These are phyloP conservation scores for Fusarium siculi DNA, from an alignment of 2,329 filamentous ascomycete genomes.

Conservation along the genomic window DNA sequence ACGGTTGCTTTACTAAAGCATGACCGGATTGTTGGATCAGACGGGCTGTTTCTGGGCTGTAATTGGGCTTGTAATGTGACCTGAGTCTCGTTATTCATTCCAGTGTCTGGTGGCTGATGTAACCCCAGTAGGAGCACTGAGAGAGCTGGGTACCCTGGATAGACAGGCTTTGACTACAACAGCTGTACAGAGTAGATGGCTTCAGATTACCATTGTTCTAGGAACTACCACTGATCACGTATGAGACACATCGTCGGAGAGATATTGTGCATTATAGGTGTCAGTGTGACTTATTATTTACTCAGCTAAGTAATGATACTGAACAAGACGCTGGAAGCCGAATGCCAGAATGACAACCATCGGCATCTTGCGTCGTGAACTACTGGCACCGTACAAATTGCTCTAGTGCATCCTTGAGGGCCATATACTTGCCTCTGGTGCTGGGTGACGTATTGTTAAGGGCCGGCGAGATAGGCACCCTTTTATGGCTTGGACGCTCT, in stretches of 20 bases:
- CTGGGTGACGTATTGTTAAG: neutral
- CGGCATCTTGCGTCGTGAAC: neutral
- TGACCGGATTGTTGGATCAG: neutral
- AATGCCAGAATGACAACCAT: neutral
- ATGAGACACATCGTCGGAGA: neutral
- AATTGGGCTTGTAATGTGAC: slow-evolving; percentile 2
- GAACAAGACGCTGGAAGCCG: neutral
- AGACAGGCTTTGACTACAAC: neutral
- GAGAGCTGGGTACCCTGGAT: neutral
- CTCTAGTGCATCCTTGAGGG: neutral
- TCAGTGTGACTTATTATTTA: neutral
- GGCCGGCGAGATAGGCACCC: neutral
- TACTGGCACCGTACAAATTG: neutral
- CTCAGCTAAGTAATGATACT: neutral
- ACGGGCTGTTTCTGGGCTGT: slow-evolving; percentile 5
- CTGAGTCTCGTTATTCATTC: slow-evolving; percentile 21
- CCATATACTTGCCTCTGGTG: neutral
- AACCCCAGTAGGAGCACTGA: neutral
- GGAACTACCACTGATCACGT: neutral
- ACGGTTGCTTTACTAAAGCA: neutral
- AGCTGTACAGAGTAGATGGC: neutral
- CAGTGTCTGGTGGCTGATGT: neutral
- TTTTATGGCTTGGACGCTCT: slow-evolving; percentile 55
- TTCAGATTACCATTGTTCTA: neutral
- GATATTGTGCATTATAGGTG: neutral